phyloP scores from a whole-genome alignment of 805 yeast species.

The Metschnikowia borealis region DNA sequence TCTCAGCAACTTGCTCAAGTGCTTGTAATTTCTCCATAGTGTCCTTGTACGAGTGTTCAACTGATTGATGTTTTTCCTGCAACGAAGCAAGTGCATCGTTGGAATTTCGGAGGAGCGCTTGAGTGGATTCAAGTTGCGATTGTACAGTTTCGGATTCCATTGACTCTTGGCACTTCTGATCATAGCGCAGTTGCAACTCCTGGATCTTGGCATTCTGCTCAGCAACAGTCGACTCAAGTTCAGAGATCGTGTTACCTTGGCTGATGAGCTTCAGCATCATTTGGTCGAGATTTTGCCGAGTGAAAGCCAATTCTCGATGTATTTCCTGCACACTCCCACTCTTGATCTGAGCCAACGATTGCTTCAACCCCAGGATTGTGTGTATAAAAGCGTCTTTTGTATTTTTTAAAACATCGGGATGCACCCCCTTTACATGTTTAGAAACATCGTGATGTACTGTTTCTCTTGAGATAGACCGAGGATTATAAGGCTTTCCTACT shows the following conservation, averaged over 20 bases:
- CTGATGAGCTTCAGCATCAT: conserved; percentile 1
- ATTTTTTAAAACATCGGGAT: background rate
- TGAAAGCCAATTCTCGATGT: background rate
- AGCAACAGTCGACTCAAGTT: conserved; percentile 1
- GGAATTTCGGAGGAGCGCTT: background rate
- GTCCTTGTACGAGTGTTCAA: background rate
- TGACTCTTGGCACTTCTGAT: background rate
- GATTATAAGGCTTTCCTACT: background rate
- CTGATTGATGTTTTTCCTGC: background rate
- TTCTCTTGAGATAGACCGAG: background rate
- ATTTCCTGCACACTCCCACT: background rate
- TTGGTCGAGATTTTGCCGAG: background rate
- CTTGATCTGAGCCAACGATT: background rate
- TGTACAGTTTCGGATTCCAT: background rate
- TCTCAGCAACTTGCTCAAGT: background rate
- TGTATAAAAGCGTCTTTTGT: background rate
- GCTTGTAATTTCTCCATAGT: background rate
- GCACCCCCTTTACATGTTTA: background rate
- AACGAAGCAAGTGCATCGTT: background rate
- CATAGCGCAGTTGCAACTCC: conserved; percentile 1
- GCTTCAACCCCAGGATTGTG: background rate
- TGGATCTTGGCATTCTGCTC: background rate
- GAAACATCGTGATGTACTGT: no score
- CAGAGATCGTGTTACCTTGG: conserved; percentile 1
- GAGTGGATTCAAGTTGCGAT: background rate